phyloP scores from a whole-genome alignment of 768 basidiomycete species.

The Tephrocybe sp. region DNA sequence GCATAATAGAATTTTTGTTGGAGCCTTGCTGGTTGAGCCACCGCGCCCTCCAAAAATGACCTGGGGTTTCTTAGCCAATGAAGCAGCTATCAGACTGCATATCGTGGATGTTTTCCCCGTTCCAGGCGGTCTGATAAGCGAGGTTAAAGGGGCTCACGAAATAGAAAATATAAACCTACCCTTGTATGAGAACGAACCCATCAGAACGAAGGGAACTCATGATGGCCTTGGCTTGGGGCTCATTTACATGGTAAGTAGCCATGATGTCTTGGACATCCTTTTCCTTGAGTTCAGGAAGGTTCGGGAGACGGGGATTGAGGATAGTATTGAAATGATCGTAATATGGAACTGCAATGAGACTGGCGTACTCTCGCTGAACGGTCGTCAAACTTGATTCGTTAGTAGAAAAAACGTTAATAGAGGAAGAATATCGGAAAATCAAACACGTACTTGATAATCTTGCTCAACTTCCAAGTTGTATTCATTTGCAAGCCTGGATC shows the following conservation, averaged over 20 bases:
- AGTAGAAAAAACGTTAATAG: slow-evolving; percentile 2
- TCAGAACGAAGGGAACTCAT: slow-evolving; percentile 64
- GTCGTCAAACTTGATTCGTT: slow-evolving; percentile 93
- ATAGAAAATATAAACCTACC: slow-evolving; percentile 49
- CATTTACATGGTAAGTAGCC: slow-evolving; percentile 74
- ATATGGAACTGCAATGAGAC: slow-evolving; percentile 78
- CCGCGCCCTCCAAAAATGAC: slow-evolving; percentile 53
- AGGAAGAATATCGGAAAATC: not conserved
- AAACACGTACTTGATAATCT: slow-evolving; percentile 72
- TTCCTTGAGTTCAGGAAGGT: slow-evolving; percentile 40
- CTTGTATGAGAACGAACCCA: slow-evolving; percentile 94
- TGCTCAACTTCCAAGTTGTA: slow-evolving; percentile 72
- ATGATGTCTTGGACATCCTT: slow-evolving; percentile 66
- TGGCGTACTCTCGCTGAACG: slow-evolving; percentile 88
- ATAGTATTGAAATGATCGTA: slow-evolving; percentile 78
- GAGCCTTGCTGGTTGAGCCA: slow-evolving; percentile 37
- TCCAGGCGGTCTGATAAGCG: slow-evolving; percentile 76
- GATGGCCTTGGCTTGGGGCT: slow-evolving; percentile 93
- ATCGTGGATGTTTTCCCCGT: slow-evolving; percentile 99
- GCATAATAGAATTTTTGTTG: slow-evolving; percentile 79
- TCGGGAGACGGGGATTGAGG: slow-evolving; percentile 63
- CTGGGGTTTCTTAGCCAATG: slow-evolving; percentile 65
- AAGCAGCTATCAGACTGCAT: slow-evolving; percentile 87
- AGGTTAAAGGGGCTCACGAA: not conserved
- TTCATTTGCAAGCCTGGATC: slow-evolving; percentile 67